Percentiles rank a stretch among this genome's conserved stretches.
phyloP scores from a whole-genome alignment of 345 rosid genomes.

The Carallia brachiata region DNA sequence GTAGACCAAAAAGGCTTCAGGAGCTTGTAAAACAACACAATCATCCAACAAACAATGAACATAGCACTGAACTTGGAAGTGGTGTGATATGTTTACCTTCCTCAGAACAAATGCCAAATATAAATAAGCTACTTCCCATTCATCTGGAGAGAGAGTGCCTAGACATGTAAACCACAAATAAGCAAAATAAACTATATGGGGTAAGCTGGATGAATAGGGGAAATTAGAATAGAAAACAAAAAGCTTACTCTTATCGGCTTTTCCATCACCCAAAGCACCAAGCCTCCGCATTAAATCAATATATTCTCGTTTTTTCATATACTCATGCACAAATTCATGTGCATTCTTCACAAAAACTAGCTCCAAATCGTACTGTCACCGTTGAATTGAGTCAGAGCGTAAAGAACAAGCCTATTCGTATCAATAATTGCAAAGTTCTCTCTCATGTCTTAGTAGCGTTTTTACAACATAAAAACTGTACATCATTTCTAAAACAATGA shows the following conservation, averaged over 20 bases:
- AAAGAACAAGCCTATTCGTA: background rate
- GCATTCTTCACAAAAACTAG: conserved; percentile 88
- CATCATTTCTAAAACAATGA: background rate
- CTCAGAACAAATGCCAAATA: conserved; percentile 79
- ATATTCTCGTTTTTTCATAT: conserved; percentile 68
- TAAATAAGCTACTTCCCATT: conserved; percentile 93
- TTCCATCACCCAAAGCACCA: conserved; percentile 96
- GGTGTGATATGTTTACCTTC: conserved; percentile 51
- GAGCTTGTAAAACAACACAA: background rate
- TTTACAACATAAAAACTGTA: background rate
- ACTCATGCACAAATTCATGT: conserved; percentile 85
- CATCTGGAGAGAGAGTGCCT: conserved; percentile 90
- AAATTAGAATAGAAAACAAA: background rate
- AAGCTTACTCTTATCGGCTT: conserved; percentile 77
- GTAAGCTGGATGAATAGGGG: background rate
- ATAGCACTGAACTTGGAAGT: background rate
- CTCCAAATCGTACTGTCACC: conserved; percentile 78
- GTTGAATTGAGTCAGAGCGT: background rate
- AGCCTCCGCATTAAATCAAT: conserved; percentile 85
- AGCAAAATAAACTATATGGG: no score
- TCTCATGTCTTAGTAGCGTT: no score
- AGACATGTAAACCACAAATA: background rate
- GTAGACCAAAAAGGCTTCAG: background rate
- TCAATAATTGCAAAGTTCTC: background rate
- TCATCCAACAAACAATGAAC: no score